phyloP scores from a whole-genome alignment of 2,329 filamentous ascomycete genomes.

The Fusarium succisae region DNA sequence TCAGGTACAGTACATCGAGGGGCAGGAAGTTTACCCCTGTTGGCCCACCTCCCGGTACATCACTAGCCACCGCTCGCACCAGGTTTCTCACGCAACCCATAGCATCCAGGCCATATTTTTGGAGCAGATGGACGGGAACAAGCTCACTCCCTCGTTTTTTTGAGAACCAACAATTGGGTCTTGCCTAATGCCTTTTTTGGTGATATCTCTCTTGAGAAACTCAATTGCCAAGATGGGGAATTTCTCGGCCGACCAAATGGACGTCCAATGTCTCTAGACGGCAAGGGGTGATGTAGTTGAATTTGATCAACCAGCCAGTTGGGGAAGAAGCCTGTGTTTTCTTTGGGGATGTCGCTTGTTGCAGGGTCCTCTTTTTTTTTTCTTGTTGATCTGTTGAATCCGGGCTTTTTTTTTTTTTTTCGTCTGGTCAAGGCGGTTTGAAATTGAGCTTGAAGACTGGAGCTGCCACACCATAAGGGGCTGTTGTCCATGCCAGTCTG shows the following conservation, averaged over 20 bases:
- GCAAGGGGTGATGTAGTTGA: conserved; percentile 16
- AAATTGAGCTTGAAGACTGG: conserved; percentile 35
- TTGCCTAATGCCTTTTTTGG: not conserved
- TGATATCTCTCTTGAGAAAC: not conserved
- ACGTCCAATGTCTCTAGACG: not conserved
- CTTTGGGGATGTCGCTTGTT: conserved; percentile 42
- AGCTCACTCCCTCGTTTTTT: conserved; percentile 8
- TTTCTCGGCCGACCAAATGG: conserved; percentile 1
- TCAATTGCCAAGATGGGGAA: conserved; percentile 12
- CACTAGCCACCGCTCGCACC: conserved; percentile 31
- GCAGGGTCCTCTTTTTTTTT: conserved; percentile 40
- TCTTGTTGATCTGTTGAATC: conserved; percentile 47
- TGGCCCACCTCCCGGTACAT: conserved; percentile 27
- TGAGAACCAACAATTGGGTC: conserved; percentile 15
- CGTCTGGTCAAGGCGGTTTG: conserved; percentile 12
- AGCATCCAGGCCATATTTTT: conserved; percentile 8
- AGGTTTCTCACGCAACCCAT: conserved; percentile 22
- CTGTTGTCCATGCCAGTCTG: conserved; percentile 14
- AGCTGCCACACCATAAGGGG: conserved; percentile 17
- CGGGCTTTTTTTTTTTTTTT: conserved; percentile 18
- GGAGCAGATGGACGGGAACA: not conserved
- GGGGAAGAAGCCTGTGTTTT: conserved; percentile 37
- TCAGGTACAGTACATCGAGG: conserved; percentile 30
- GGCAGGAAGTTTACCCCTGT: conserved; percentile 18
- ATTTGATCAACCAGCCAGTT: conserved; percentile 36